Base-by-base conservation (phyloP, 768 basidiomycete genomes). In the Xerocomellus chrysenteron region DNA sequence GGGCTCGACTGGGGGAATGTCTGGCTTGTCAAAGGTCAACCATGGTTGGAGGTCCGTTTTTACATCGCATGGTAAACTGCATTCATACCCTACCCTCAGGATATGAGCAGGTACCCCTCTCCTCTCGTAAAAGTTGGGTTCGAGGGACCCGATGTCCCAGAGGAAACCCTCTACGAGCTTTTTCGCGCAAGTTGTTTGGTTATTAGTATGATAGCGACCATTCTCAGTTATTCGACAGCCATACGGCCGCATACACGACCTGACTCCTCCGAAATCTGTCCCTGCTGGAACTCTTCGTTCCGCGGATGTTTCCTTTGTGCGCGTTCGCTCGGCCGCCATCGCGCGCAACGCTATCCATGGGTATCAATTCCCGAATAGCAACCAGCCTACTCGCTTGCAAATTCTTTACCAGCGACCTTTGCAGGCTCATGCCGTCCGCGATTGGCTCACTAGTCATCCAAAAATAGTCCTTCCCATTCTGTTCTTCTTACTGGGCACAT, bases 391-490 rank as follows among this genome's bases (percentile, higher is more conserved):
- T 42, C 77, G 75, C 35, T 68, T 92, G 26, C 78, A 80, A 36
- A 77, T 82, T 7, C 72, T 76, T 6, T 92, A 90, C 65, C 78
- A 85, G 62, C 76, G 76, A 45, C 86, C 87, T 16, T 73, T 87
- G n/a, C 82, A 85, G 65, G 81, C 79, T 1, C 87, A 89, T 62
- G 78, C 71, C 19, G 69, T 93, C 30, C 78, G 89, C 33, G 86
- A 87, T 68, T 98, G 94, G 89, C 78, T 94, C 58, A 78, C 88
- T 2, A 78, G 73, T n/a, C 95, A 98, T 73, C 95, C 96, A 9
- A 85, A 84, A 57, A 87, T 97, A 48, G 84, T 87, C 50, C 70
- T 94, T 4, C 93, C 94, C 0, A 70, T 94, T 17, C 56, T 94
- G 2, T 82, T 94, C 42, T 97, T 98, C 70, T 74, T 98, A 2